Conservation (phyloP, 2,329 filamentous ascomycete genomes). For the Hypocreales sp. region DNA sequence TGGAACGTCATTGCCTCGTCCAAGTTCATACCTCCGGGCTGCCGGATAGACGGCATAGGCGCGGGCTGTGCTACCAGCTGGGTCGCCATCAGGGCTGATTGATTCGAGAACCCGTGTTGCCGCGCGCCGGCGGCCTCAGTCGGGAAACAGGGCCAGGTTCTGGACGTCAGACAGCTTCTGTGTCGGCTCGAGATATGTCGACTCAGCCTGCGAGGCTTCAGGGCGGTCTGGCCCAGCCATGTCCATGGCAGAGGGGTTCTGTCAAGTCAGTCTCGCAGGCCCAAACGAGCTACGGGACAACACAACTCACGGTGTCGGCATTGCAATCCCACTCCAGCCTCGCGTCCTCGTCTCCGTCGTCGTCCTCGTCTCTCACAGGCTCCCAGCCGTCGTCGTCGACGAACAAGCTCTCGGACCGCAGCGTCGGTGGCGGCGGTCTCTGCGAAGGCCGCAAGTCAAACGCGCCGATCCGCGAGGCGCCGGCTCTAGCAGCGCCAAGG, state of each 20-base stretch:
- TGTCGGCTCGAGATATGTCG: constrained; percentile 46
- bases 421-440: constrained; percentile 37
- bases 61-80: constrained; percentile 90
- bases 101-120: background rate
- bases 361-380: constrained; percentile 43
- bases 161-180: constrained; percentile 57
- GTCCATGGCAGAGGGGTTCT: constrained; percentile 29
- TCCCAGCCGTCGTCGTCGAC: constrained; percentile 69
- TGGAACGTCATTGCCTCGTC: constrained; percentile 52
- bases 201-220: constrained; percentile 8
- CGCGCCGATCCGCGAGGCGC: constrained; percentile 18
- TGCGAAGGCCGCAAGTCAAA: constrained; percentile 37
- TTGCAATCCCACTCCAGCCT: constrained; percentile 63
- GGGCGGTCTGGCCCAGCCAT: constrained; percentile 14
- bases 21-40: constrained; percentile 33
- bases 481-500: constrained; percentile 17
- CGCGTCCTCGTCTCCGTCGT: constrained; percentile 48
- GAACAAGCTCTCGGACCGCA: constrained; percentile 54
- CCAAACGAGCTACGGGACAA: constrained; percentile 2
- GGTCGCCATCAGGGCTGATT: constrained; percentile 33
- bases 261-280: constrained; percentile 12
- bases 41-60: constrained; percentile 45
- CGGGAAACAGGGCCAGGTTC: constrained; percentile 26
- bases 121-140: constrained; percentile 7
- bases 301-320: constrained; percentile 38